These are phyloP conservation scores for Chlorella variabilis DNA, from an alignment of 163 green algal genomes.

Conservation along the genomic window DNA sequence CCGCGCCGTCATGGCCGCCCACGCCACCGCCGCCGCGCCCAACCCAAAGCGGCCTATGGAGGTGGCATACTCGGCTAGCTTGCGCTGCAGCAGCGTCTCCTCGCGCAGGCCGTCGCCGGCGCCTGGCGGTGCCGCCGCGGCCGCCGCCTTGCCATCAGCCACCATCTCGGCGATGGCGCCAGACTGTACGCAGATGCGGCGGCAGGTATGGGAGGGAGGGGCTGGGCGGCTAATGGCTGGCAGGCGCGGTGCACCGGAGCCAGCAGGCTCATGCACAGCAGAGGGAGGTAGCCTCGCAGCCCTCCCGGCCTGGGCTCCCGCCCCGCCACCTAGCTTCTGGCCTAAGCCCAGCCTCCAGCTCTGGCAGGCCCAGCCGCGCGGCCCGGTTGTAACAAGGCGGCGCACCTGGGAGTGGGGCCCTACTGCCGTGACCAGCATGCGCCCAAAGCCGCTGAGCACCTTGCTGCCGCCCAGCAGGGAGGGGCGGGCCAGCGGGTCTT, in stretches of 20 bases:
- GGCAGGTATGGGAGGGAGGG: too few relatives aligned
- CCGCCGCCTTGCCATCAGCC: background rate
- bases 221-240: too few relatives aligned
- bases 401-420: conserved; percentile 76
- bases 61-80: conserved; percentile 79
- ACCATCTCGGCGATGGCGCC: conserved; percentile 42
- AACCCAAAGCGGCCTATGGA: conserved; percentile 79
- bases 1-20: conserved; percentile 44
- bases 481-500: conserved; percentile 45
- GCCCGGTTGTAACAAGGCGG: too few relatives aligned
- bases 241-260: too few relatives aligned
- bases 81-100: conserved; percentile 75
- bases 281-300: too few relatives aligned
- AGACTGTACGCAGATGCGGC: background rate
- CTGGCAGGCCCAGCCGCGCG: too few relatives aligned
- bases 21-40: conserved; percentile 62
- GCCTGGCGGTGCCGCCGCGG: background rate
- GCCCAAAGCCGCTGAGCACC: conserved; percentile 77
- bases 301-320: too few relatives aligned
- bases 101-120: conserved; percentile 45
- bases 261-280: too few relatives aligned
- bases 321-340: too few relatives aligned
- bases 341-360: too few relatives aligned
- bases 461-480: conserved; percentile 76
- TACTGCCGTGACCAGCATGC: conserved; percentile 84